Base-by-base conservation (phyloP, 768 basidiomycete species). In the Phylloporus rhodoxanthus region DNA sequence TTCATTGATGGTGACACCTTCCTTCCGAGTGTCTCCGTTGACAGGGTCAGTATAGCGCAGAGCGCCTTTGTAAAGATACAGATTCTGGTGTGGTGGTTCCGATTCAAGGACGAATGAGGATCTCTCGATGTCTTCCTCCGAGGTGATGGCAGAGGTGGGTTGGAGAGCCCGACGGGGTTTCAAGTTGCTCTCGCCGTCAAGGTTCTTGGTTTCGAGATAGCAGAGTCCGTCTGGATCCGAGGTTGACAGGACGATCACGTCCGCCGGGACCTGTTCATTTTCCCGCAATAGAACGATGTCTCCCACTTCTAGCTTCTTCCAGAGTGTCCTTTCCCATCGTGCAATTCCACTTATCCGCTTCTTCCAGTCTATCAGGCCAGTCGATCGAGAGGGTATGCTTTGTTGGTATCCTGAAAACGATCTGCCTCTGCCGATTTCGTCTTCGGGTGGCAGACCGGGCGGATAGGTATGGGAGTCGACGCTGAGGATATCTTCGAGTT, bases 291-390 rank as follows among this genome's bases (percentile, higher is more conserved):
- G 72, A 26, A 98, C 90, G 19, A 97, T 70, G 63, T 98, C 95
- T n/a, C 95, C 95, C 10, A 97, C 93, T 63, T 96, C 93, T 38
- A 98, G 76, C 74, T 98, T 97, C 76, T 98, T 97, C 95, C 95
- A 98, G 2, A 98, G 72, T 13, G 95, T 98, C 48, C 95, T 75
- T 63, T 97, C 93, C 95, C 95, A 98, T 23, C 77, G 75, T 2
- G 91, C 84, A 4, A 83, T 79, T 0, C 91, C 91, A 3, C 73
- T 73, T 2, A 78, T 70, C 32, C 79, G 81, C 42, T 81, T 81
- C 41, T 71, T 74, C 79, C 84, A 92, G 63, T 95, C 86, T n/a
- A 96, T 72, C 26, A 92, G 91, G 11, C 91, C 88, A 7, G 76
- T 55, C 20, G 78, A 70, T 4, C 75, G 77, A 14, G 81, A 80